These are phyloP conservation scores for Xerophyta viscosa DNA, from an alignment of 106 monocot species.

Conservation along the genomic window DNA sequence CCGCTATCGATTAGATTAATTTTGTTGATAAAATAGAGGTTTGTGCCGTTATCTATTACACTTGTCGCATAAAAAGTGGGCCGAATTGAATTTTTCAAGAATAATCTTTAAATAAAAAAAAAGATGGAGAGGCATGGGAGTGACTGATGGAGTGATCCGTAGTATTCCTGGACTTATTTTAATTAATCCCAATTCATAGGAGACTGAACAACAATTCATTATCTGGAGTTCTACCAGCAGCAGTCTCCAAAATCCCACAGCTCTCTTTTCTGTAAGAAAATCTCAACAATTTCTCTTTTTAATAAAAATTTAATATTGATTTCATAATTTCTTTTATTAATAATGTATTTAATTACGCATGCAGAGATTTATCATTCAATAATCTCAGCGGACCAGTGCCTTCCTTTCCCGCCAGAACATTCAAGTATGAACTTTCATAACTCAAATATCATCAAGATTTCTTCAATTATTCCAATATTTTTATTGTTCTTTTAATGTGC, in stretches of 20 bases:
- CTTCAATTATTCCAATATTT: not conserved
- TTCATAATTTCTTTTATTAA: not conserved
- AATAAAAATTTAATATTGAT: not conserved
- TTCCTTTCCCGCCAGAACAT: constrained; percentile 68
- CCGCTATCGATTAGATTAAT: too few species aligned
- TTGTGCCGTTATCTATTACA: too few species aligned
- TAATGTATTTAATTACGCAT: not conserved
- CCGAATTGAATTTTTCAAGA: too few species aligned
- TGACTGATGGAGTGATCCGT: too few species aligned
- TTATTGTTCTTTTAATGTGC: not conserved
- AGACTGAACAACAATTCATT: constrained; percentile 97
- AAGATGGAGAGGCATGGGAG: too few species aligned
- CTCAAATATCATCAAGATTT: too few species aligned
- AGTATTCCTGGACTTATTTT: too few species aligned
- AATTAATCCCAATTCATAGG: too few species aligned
- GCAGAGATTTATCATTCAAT: constrained; percentile 93
- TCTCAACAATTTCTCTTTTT: too few species aligned
- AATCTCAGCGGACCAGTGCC: constrained; percentile 89
- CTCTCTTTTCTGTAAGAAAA: constrained; percentile 76
- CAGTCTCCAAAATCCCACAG: constrained; percentile 62
- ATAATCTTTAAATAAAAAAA: too few species aligned
- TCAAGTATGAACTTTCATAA: constrained; percentile 68
- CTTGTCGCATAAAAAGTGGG: too few species aligned
- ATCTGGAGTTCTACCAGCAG: constrained; percentile 57
- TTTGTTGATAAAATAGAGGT: too few species aligned